Conservation (phyloP, 352 stramenopile genomes). For the Phytophthora agathidicida region DNA sequence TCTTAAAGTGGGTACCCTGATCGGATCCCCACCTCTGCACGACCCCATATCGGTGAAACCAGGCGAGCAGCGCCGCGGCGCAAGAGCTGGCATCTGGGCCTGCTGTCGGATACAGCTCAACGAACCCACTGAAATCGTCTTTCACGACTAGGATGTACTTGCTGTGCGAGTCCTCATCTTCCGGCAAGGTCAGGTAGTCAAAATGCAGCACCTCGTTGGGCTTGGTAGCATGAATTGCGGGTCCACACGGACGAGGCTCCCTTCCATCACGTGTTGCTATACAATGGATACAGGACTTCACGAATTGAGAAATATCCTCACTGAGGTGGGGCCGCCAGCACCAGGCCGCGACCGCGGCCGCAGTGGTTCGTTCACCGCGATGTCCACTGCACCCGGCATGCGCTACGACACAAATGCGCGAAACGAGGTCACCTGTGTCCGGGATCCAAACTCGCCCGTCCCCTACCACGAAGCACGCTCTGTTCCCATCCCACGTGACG, state of each 20-base stretch:
- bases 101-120: not conserved
- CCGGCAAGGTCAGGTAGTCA: slow-evolving; percentile 31
- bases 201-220: slow-evolving; percentile 48
- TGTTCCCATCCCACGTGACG: not conserved
- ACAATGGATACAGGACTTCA: slow-evolving; percentile 24
- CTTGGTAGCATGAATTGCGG: slow-evolving; percentile 32
- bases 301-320: slow-evolving; percentile 21
- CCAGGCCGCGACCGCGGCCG: not conserved
- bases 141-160: slow-evolving; percentile 20
- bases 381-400: slow-evolving; percentile 31
- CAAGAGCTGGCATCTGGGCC: not conserved
- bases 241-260: slow-evolving; percentile 20
- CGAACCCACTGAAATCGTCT: slow-evolving; percentile 6
- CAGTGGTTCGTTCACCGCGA: slow-evolving; percentile 20
- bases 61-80: slow-evolving; percentile 3
- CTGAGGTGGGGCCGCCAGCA: slow-evolving; percentile 20
- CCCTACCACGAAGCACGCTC: not conserved
- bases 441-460: slow-evolving; percentile 2
- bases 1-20: slow-evolving; percentile 38
- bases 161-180: not conserved
- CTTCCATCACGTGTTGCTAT: not conserved
- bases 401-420: slow-evolving; percentile 28
- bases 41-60: slow-evolving; percentile 38
- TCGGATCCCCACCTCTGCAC: slow-evolving; percentile 34
- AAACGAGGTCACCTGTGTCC: not conserved